Evolutionary conservation across 192 early-diverging fungal genomes (phyloP), one percentile per base, ranked within the genome.

Genomic region (Linnemannia exigua): DNA sequence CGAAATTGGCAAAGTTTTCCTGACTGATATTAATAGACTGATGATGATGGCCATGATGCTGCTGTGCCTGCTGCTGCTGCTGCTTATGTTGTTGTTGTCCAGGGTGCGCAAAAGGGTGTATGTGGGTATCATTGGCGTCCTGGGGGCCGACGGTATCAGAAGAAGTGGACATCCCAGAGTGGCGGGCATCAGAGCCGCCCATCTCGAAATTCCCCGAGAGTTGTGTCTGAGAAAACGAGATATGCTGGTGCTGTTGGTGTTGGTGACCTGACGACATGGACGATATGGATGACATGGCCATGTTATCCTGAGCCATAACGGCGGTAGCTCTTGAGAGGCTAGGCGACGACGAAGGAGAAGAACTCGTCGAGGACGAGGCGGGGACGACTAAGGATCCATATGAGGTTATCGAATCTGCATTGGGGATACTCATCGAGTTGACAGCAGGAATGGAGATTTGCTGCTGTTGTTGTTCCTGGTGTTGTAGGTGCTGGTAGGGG

Each of bases 381-480:
- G 84, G 84, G 11, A 86, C 84, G 12, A 80, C 75, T 46, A 86
- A 70, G 5, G 84, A 86, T n/a, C 79, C 78, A 74, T 80, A 86
- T 5, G 76, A 75, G 33, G 63, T 3, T 25, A 76, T 79, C 0
- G 77, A 38, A 36, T 80, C 48, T 9, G 76, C 38, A 28, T 80
- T 36, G 25, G 74, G 78, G 14, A 86, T 86, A 1, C 61, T 38
- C 84, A 80, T 73, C 3, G 84, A 86, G 28, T 46, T 69, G 7
- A 67, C 20, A 9, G 31, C 54, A 28, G 81, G 54, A 16, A 76
- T 67, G 36, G 71, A 7, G 2, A 70, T 22, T 12, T 72, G 70
- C 31, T 67, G 71, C 14, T 71, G 67, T 52, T 77, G 76, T 47
- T 77, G 67, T 33, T 74, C 47, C 35, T 79, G 70, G 37, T 68